Conservation (phyloP, 352 stramenopile genomes). For the Pythium aristosporum region DNA sequence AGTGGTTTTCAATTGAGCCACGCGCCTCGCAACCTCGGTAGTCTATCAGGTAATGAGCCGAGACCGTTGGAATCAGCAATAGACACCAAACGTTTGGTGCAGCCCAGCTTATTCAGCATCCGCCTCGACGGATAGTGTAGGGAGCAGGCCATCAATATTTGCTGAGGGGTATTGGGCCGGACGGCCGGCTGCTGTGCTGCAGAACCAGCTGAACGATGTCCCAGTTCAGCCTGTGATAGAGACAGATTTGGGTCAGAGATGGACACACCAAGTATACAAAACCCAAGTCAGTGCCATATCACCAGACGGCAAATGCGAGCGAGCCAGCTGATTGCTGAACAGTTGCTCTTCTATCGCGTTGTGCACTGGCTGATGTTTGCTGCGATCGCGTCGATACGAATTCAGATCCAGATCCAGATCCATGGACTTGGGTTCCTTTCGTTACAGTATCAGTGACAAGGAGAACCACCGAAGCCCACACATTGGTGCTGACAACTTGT, state of each 20-base stretch:
- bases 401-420: no score
- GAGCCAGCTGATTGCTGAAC: background rate
- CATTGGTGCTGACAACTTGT: no score
- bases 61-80: background rate
- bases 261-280: conserved; percentile 2
- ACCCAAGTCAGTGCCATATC: background rate
- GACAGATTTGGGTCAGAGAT: background rate
- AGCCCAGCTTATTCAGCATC: conserved; percentile 16
- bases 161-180: conserved; percentile 1
- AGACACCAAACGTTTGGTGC: no score
- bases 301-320: background rate
- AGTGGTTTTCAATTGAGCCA: no score
- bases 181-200: background rate
- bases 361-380: no score
- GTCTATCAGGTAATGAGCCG: conserved; percentile 12
- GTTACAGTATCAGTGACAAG: no score
- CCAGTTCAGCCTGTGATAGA: conserved; percentile 1
- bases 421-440: no score
- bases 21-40: no score
- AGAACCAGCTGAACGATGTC: conserved; percentile 13
- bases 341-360: no score
- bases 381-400: no score
- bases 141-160: conserved; percentile 3
- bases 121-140: conserved; percentile 8
- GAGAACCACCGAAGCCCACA: no score